Evolutionary conservation across 805 yeast species (phyloP).

Genomic region (Schizosaccharomyces lindneri): DNA sequence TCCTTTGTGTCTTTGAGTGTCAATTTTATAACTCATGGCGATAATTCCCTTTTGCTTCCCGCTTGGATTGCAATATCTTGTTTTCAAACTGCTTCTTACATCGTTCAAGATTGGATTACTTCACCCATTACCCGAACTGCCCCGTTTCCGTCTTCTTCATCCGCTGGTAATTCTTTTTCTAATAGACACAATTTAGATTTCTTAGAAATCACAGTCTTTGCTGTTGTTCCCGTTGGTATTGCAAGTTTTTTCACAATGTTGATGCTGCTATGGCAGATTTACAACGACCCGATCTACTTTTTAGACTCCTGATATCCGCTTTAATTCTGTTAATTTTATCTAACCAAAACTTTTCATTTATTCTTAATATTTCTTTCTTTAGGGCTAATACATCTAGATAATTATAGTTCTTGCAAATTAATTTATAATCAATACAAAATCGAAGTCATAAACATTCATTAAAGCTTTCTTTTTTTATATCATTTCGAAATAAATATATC

Average conservation of each 20-base stretch:
- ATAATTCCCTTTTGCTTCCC: neutral
- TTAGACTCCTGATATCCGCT: neutral
- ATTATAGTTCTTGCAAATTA: too few relatives aligned
- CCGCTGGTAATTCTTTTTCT: neutral
- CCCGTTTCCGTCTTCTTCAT: neutral
- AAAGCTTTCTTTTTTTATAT: too few relatives aligned
- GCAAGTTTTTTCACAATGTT: constrained; percentile 87
- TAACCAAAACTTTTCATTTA: neutral
- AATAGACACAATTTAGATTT: constrained; percentile 25
- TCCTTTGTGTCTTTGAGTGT: neutral
- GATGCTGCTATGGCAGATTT: neutral
- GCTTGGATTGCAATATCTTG: constrained; percentile 5
- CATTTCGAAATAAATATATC: too few relatives aligned
- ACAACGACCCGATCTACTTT: neutral
- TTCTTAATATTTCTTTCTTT: neutral
- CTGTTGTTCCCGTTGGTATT: constrained; percentile 91
- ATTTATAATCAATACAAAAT: too few relatives aligned
- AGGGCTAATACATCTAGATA: too few relatives aligned
- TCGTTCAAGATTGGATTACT: constrained; percentile 1
- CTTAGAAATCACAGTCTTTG: constrained; percentile 57
- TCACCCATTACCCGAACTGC: neutral
- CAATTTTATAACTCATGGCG: neutral
- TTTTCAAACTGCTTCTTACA: neutral
- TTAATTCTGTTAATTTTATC: too few relatives aligned
- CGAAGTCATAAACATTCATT: too few relatives aligned